Conservation (phyloP, 2,329 filamentous ascomycete genomes). For the Emmonsia crescens region DNA sequence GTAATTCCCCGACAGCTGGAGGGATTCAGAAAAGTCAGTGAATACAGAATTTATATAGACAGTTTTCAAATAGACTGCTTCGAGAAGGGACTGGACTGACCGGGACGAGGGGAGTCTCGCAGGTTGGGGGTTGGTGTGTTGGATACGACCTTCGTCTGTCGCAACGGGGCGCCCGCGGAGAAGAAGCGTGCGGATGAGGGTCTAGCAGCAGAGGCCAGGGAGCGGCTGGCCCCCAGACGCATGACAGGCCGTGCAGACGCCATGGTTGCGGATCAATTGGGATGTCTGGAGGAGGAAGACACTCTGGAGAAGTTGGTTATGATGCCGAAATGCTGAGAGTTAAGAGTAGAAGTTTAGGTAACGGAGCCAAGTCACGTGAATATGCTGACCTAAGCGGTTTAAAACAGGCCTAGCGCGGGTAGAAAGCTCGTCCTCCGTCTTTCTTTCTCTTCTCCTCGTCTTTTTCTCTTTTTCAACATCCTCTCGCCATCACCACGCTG, state of each 20-base stretch:
- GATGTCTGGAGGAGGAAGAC: background rate
- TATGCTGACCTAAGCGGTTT: slow-evolving; percentile 13
- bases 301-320: background rate
- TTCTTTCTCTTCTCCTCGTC: slow-evolving; percentile 17
- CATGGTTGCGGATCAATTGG: slow-evolving; percentile 30
- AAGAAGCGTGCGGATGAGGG: slow-evolving; percentile 27
- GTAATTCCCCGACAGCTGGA: slow-evolving; percentile 50
- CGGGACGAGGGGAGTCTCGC: slow-evolving; percentile 47
- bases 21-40: slow-evolving; percentile 2
- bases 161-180: slow-evolving; percentile 26
- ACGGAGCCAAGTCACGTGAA: background rate
- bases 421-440: slow-evolving; percentile 12
- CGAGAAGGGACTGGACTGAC: slow-evolving; percentile 26
- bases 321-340: too few relatives aligned
- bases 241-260: slow-evolving; percentile 36
- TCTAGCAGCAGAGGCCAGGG: slow-evolving; percentile 27
- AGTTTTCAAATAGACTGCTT: slow-evolving; percentile 9
- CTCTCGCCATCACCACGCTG: slow-evolving; percentile 4
- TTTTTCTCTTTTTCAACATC: slow-evolving; percentile 9
- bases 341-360: too few relatives aligned
- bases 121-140: slow-evolving; percentile 52
- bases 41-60: background rate
- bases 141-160: slow-evolving; percentile 42
- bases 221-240: slow-evolving; percentile 32
- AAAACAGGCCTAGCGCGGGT: slow-evolving; percentile 6